Evolutionary conservation across 1,139 yeast species (phyloP).

Genomic region (Debaryomyces fabryi): DNA sequence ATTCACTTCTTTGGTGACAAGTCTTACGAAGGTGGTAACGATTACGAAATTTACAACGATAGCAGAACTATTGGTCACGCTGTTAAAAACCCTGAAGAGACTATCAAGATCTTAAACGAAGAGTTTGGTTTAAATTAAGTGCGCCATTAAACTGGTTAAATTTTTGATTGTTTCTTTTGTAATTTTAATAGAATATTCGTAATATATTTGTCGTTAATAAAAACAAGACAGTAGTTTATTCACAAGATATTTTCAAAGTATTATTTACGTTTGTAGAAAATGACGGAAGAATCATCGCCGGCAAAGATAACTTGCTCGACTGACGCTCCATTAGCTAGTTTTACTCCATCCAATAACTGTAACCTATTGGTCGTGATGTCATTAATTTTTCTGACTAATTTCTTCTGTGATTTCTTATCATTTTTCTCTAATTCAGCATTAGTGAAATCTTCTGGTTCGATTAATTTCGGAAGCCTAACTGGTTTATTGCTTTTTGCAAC

Average conservation of each 20-base stretch:
- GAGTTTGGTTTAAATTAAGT: constrained; percentile 52
- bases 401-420: constrained; percentile 18
- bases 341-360: constrained; percentile 38
- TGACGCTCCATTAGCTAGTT: constrained; percentile 21
- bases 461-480: constrained; percentile 50
- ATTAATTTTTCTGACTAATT: constrained; percentile 31
- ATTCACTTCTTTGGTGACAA: constrained; percentile 99
- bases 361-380: constrained; percentile 48
- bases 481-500: constrained; percentile 63
- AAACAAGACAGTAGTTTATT: not conserved
- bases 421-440: constrained; percentile 12
- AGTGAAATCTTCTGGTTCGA: constrained; percentile 54
- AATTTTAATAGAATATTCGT: constrained; percentile 2
- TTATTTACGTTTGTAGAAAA: constrained; percentile 50
- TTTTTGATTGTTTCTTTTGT: not conserved
- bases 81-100: constrained; percentile 85
- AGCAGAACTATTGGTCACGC: constrained; percentile 94
- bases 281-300: constrained; percentile 64
- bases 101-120: constrained; percentile 82
- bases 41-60: constrained; percentile 92
- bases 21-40: constrained; percentile 97
- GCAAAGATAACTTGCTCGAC: constrained; percentile 63
- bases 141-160: not conserved
- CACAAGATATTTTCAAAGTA: not conserved
- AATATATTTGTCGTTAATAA: not conserved